These are phyloP conservation scores for Suillus subluteus DNA, from an alignment of 768 basidiomycete genomes.

Conservation along the genomic window DNA sequence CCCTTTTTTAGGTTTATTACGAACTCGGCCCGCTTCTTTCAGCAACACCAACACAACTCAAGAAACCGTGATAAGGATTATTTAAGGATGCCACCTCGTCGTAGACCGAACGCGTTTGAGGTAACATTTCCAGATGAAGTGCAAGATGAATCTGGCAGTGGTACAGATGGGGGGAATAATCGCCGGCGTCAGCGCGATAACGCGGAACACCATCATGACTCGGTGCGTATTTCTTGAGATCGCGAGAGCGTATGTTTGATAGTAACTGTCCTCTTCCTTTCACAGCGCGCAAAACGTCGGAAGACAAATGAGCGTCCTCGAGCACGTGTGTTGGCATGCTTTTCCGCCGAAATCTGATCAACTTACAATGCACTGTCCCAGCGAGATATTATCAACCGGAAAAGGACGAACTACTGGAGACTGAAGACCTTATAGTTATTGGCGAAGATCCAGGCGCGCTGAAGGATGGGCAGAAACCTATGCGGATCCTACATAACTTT, in stretches of 20 bases:
- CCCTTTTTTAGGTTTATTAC: background rate
- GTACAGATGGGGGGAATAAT: conserved; percentile 26
- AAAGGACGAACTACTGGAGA: conserved; percentile 40
- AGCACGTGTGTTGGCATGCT: conserved; percentile 18
- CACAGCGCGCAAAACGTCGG: conserved; percentile 30
- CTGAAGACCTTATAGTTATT: conserved; percentile 36
- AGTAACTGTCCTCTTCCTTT: background rate
- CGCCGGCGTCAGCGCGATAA: conserved; percentile 31
- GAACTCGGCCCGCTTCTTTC: background rate
- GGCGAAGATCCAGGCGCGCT: conserved; percentile 46
- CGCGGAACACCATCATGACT: conserved; percentile 12
- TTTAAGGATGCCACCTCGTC: conserved; percentile 38
- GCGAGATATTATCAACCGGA: conserved; percentile 43
- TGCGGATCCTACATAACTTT: conserved; percentile 62
- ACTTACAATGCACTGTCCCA: conserved; percentile 20
- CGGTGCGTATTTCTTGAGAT: conserved; percentile 20
- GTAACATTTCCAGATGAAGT: conserved; percentile 49
- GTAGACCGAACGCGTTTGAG: conserved; percentile 57
- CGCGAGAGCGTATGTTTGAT: background rate
- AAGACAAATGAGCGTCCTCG: conserved; percentile 26
- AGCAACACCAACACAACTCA: background rate
- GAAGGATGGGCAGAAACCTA: conserved; percentile 49
- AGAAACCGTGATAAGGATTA: background rate
- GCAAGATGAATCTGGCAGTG: conserved; percentile 25
- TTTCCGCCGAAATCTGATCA: too few species aligned